A percentile compares a stretch with the other conserved stretches of the same genome.
Conservation (phyloP, 1,139 yeast species). For the Yamadazyma atlantica region DNA sequence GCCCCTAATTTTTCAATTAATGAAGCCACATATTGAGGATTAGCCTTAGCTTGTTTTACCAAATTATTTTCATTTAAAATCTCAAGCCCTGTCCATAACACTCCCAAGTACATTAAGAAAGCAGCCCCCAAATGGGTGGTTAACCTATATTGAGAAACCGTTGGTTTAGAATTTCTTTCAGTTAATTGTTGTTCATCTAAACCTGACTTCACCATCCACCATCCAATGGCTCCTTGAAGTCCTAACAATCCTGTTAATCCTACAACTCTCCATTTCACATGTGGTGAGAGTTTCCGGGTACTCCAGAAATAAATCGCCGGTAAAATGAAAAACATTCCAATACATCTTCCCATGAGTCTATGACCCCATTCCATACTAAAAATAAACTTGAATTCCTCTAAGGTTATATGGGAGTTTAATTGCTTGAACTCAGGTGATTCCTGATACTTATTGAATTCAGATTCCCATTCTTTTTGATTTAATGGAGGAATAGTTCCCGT, state of each 20-base stretch:
- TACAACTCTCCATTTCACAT: slow-evolving; percentile 65
- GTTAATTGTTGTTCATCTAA: slow-evolving; percentile 76
- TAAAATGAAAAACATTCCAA: slow-evolving; percentile 76
- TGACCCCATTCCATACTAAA: slow-evolving; percentile 99
- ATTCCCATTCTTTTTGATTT: slow-evolving; percentile 77
- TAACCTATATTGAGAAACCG: slow-evolving; percentile 92
- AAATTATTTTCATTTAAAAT: slow-evolving; percentile 75
- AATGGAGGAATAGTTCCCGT: slow-evolving; percentile 93
- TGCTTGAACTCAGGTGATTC: slow-evolving; percentile 89
- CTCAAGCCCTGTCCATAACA: slow-evolving; percentile 87
- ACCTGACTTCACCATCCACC: slow-evolving; percentile 99
- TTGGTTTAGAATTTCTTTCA: slow-evolving; percentile 85
- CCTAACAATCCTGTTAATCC: slow-evolving; percentile 80
- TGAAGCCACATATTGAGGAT: slow-evolving; percentile 57
- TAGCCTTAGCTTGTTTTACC: slow-evolving; percentile 37
- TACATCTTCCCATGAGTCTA: slow-evolving; percentile 85
- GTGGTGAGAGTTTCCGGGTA: slow-evolving; percentile 63
- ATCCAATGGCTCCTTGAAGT: slow-evolving; percentile 92
- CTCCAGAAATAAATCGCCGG: slow-evolving; percentile 85
- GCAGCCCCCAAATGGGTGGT: slow-evolving; percentile 97
- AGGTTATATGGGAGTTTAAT: slow-evolving; percentile 82
- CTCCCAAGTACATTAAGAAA: slow-evolving; percentile 80
- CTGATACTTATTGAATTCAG: slow-evolving; percentile 77
- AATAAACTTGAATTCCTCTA: slow-evolving; percentile 93
- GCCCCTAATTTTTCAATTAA: slow-evolving; percentile 49